Base-by-base conservation (phyloP, 352 stramenopile genomes). In the Globisporangium middletonii region DNA sequence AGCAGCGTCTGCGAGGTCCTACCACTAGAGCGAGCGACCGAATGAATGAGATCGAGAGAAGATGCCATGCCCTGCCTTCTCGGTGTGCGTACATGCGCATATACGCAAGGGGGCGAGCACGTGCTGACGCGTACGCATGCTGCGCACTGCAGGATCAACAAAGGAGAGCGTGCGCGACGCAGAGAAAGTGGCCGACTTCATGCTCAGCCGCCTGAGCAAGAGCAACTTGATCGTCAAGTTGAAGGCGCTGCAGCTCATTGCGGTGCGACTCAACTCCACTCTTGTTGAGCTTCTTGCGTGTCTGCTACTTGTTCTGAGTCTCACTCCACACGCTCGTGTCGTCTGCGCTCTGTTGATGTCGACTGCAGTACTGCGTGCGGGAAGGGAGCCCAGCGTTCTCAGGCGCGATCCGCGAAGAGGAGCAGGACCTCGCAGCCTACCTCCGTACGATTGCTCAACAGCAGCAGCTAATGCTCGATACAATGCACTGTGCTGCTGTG, bases 211-310 rank as follows among this genome's bases (percentile, higher is more conserved):
- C 30, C 69, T 92, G 9, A 75, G 75, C 58, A 94, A 92, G 65
- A 88, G 70, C 67, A 94, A 94, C 61, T 59, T 92, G 55, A 90
- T 82, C 45, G 84, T 94, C 45, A 92, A 92, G 60, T 70, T 92
- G 45, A 94, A 94, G 72, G 82, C 80, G 53, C 59, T 94, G 53
- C 84, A 94, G 69, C 79, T 94, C 62, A 90, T 94, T 51, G 74
- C 77, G 69, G 84, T 94, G 54, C 23, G 73, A 50, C n/a, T 54
- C 43, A 9, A 38, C 33, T 38, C 6, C 33, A 11, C 33, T 38
- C 23, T 23, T 23, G 23, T 12, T 12, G 1, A 38, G 33, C 7
- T 6, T 9, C 9, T 38, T 9, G 9, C 12, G 33, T 12, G 33
- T 38, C 4, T 47, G 16, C 16, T 26, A 18, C 15, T 50, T 12